Percentiles rank a stretch among this genome's conserved stretches.
Evolutionary conservation across 495 filamentous ascomycete genomes (phyloP).

Genomic region (Polyplosphaeria fusca): DNA sequence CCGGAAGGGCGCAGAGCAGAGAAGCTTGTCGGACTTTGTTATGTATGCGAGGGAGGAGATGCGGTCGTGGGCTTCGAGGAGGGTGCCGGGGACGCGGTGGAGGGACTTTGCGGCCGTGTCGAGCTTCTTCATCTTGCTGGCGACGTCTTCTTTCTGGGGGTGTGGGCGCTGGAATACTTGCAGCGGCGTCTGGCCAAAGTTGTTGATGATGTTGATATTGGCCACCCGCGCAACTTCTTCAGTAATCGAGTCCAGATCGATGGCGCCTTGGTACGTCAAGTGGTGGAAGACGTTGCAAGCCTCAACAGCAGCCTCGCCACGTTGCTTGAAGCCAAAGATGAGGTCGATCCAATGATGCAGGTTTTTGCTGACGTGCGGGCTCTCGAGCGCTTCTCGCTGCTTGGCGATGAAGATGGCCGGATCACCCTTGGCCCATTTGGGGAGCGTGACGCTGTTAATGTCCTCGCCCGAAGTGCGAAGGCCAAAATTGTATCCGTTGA

Average conservation of each 20-base stretch:
- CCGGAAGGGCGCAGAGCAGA: conserved; percentile 78
- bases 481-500: conserved; percentile 92
- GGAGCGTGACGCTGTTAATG: conserved; percentile 80
- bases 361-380: conserved; percentile 84
- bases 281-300: conserved; percentile 94
- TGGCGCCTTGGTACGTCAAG: conserved; percentile 88
- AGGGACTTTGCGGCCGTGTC: conserved; percentile 76
- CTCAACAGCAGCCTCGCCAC: conserved; percentile 87
- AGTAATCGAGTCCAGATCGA: conserved; percentile 85
- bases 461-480: conserved; percentile 70
- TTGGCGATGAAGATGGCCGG: conserved; percentile 94
- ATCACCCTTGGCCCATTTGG: conserved; percentile 96
- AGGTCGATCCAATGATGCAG: conserved; percentile 96
- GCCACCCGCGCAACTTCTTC: conserved; percentile 80
- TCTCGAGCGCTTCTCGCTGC: conserved; percentile 89
- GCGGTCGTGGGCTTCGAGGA: conserved; percentile 77
- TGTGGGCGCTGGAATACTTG: conserved; percentile 87
- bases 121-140: conserved; percentile 60
- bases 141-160: conserved; percentile 63
- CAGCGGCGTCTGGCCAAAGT: conserved; percentile 95
- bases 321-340: conserved; percentile 92
- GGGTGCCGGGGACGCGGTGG: conserved; percentile 74
- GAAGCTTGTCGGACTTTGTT: conserved; percentile 71
- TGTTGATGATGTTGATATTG: conserved; percentile 94
- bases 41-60: conserved; percentile 78